These are phyloP conservation scores for Cochlearia excelsa DNA, from an alignment of 345 rosid genomes.

Conservation along the genomic window DNA sequence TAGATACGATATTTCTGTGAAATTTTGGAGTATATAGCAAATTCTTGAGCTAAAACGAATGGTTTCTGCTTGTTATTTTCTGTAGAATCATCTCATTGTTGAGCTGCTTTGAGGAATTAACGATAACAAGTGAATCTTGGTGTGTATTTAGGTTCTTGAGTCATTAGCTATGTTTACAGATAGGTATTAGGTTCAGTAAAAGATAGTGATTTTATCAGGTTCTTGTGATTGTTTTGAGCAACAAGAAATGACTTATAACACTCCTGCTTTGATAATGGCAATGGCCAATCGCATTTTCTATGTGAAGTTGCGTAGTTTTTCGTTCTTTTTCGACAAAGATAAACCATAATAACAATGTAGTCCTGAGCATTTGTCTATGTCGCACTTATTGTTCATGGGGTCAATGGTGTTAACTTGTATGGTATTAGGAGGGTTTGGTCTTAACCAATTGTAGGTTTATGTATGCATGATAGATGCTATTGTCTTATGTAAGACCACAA, in stretches of 20 bases:
- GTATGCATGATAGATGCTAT: background rate
- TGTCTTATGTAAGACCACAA: background rate
- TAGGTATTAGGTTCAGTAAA: background rate
- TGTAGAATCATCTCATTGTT: background rate
- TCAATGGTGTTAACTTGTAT: background rate
- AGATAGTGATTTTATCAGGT: background rate
- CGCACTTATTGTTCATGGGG: constrained; percentile 4
- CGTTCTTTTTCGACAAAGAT: background rate
- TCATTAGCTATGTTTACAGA: background rate
- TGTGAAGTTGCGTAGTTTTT: constrained; percentile 6
- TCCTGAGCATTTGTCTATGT: background rate
- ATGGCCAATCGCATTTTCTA: background rate
- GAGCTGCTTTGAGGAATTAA: background rate
- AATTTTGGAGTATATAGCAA: too few relatives aligned
- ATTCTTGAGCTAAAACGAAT: background rate
- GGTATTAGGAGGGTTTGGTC: background rate
- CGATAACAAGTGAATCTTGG: background rate
- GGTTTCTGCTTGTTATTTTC: background rate
- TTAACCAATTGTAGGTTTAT: background rate
- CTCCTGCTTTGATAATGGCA: background rate
- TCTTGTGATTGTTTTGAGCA: background rate
- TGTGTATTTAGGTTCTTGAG: background rate
- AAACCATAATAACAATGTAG: background rate
- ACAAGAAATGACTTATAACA: background rate
- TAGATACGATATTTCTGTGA: too few relatives aligned